phyloP scores from a whole-genome alignment of 2,329 filamentous ascomycete species.

The Fusarium agapanthi region DNA sequence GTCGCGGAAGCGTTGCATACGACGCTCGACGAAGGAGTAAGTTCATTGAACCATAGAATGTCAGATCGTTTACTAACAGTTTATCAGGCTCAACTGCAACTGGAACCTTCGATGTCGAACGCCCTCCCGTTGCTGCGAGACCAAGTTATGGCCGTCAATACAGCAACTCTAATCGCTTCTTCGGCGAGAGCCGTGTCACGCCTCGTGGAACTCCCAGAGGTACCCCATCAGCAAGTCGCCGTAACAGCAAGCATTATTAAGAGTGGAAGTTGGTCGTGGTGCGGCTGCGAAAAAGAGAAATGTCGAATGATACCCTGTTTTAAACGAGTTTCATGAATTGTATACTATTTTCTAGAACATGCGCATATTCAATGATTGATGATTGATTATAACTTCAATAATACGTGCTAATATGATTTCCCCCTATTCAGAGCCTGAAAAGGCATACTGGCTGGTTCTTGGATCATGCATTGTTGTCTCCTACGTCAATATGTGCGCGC shows the following conservation, averaged over 20 bases:
- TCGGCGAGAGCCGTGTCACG: slow-evolving; percentile 53
- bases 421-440: background rate
- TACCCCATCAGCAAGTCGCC: slow-evolving; percentile 49
- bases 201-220: slow-evolving; percentile 49
- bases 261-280: background rate
- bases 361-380: background rate
- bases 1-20: slow-evolving; percentile 40
- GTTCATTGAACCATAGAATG: background rate
- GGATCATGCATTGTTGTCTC: too few species aligned
- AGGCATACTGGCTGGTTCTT: too few species aligned
- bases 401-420: background rate
- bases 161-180: slow-evolving; percentile 53
- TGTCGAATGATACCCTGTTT: slow-evolving; percentile 9
- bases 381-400: background rate
- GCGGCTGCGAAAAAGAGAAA: background rate
- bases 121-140: slow-evolving; percentile 21
- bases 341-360: background rate
- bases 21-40: slow-evolving; percentile 43
- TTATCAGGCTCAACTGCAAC: slow-evolving; percentile 37
- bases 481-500: too few species aligned
- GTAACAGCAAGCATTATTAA: slow-evolving; percentile 12
- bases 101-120: slow-evolving; percentile 11
- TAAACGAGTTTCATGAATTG: background rate
- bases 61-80: background rate
- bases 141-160: slow-evolving; percentile 42